Evolutionary conservation across 345 rosid species (phyloP).

Genomic region (Clarkia xantiana): DNA sequence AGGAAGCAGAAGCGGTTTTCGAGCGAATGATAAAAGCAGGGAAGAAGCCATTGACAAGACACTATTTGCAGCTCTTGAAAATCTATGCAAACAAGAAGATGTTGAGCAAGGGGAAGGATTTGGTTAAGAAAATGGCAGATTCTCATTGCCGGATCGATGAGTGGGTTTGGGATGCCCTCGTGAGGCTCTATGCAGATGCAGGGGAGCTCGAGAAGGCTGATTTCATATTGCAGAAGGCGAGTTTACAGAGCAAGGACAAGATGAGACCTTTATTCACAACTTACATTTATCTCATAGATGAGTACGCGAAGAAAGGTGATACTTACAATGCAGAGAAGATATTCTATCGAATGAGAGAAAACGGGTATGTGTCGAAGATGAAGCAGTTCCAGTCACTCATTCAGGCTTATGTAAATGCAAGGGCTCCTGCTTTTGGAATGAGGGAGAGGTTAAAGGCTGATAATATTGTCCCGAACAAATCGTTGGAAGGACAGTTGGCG

Average conservation of each 20-base stretch:
- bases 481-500: slow-evolving; percentile 38
- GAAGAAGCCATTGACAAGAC: no score
- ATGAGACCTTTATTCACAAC: slow-evolving; percentile 57
- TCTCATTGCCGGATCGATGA: no score
- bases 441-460: slow-evolving; percentile 81
- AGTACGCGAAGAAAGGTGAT: slow-evolving; percentile 65
- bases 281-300: slow-evolving; percentile 56
- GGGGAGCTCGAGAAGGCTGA: slow-evolving; percentile 90
- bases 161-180: slow-evolving; percentile 61
- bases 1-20: no score
- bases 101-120: slow-evolving; percentile 1
- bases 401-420: slow-evolving; percentile 51
- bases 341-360: slow-evolving; percentile 61
- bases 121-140: slow-evolving; percentile 1
- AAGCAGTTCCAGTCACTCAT: slow-evolving; percentile 51
- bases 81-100: slow-evolving; percentile 1
- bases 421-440: slow-evolving; percentile 68
- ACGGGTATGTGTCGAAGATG: slow-evolving; percentile 46
- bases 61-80: not conserved
- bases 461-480: slow-evolving; percentile 47
- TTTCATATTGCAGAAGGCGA: slow-evolving; percentile 51
- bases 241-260: slow-evolving; percentile 27
- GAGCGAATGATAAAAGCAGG: no score
- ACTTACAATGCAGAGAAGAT: slow-evolving; percentile 68
- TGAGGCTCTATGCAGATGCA: slow-evolving; percentile 65